Evolutionary conservation across 1,284 basidiomycete genomes (phyloP).

Genomic region (Marasmius oreades): DNA sequence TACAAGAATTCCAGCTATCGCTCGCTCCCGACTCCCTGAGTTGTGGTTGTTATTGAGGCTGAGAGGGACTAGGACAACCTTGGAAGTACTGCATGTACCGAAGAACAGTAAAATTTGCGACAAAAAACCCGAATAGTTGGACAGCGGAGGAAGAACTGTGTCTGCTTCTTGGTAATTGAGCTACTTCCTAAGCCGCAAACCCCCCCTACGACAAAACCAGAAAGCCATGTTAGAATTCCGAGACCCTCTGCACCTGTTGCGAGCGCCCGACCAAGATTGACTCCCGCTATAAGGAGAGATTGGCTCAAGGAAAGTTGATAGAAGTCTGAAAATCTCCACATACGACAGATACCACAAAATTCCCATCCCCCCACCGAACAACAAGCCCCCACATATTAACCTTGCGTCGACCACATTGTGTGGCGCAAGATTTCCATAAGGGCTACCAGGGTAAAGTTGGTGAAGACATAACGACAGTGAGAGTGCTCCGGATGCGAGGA

Average conservation of each 20-base stretch:
- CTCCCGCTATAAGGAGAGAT: slow-evolving; percentile 38
- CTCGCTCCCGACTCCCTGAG: no score
- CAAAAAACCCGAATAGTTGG: no score
- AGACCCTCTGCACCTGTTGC: slow-evolving; percentile 28
- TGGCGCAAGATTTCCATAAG: slow-evolving; percentile 39
- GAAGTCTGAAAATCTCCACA: slow-evolving; percentile 21
- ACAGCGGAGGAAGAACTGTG: no score
- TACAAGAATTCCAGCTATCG: no score
- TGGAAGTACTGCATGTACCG: no score
- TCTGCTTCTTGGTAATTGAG: no score
- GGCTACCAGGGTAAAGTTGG: slow-evolving; percentile 30
- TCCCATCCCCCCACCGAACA: slow-evolving; percentile 74
- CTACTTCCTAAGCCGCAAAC: slow-evolving; percentile 26
- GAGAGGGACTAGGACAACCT: no score
- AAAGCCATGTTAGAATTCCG: slow-evolving; percentile 37
- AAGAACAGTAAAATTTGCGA: no score
- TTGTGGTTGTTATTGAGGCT: no score
- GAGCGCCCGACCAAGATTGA: slow-evolving; percentile 51
- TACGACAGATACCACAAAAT: slow-evolving; percentile 61
- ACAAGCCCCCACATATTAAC: slow-evolving; percentile 49
- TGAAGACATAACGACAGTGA: slow-evolving; percentile 41
- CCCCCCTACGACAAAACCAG: slow-evolving; percentile 40
- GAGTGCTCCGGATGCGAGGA: slow-evolving; percentile 45
- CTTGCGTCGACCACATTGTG: slow-evolving; percentile 32
- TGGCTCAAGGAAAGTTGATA: slow-evolving; percentile 4